A percentile compares a stretch with the other conserved stretches of the same genome.
phyloP scores from a whole-genome alignment of 78 protist genomes.

The Dictyostelium purpureum region DNA sequence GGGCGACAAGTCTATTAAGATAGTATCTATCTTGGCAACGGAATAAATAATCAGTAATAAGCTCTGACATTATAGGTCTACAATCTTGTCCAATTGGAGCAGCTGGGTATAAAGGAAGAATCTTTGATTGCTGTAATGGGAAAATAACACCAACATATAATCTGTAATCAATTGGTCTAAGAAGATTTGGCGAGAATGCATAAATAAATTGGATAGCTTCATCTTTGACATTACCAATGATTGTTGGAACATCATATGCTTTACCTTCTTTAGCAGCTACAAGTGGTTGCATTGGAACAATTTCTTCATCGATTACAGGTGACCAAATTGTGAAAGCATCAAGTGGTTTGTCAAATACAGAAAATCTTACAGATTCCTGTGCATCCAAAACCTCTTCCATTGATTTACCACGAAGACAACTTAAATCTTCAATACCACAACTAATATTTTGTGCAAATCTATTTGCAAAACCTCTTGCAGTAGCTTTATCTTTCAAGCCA shows the following conservation, averaged over 20 bases:
- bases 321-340: neutral
- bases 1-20: neutral
- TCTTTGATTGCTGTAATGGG: neutral
- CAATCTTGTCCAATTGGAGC: neutral
- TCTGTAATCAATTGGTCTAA: neutral
- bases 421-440: neutral
- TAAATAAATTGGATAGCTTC: conserved; percentile 13
- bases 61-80: neutral
- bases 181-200: neutral
- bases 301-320: neutral
- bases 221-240: conserved; percentile 16
- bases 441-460: neutral
- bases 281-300: neutral
- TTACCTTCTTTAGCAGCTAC: neutral
- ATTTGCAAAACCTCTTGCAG: neutral
- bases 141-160: neutral
- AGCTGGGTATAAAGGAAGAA: conserved; percentile 1
- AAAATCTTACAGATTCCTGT: neutral
- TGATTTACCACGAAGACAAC: neutral
- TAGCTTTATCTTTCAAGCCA: neutral
- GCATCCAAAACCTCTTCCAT: neutral
- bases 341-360: neutral
- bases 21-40: conserved; percentile 8
- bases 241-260: conserved; percentile 24
- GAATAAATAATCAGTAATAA: conserved; percentile 40